Conservation (phyloP, 2,329 filamentous ascomycete species). For the Penicillium sp. region DNA sequence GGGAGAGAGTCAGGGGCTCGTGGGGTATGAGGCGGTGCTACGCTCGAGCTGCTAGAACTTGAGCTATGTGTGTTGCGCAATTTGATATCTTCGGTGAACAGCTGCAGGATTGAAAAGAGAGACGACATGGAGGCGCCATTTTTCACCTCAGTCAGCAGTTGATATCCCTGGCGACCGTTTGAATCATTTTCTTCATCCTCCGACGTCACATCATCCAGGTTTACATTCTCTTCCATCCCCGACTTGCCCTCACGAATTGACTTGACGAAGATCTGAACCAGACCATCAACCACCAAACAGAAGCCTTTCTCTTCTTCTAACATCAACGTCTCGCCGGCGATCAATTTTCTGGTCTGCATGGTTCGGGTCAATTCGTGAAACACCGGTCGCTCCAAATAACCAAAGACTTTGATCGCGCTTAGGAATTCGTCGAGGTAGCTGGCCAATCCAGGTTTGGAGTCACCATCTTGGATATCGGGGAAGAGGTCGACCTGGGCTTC, state of each 20-base stretch:
- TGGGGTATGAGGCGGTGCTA: conserved; percentile 29
- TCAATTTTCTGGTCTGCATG: conserved; percentile 96
- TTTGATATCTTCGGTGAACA: conserved; percentile 94
- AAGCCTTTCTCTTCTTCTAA: conserved; percentile 98
- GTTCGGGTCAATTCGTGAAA: conserved; percentile 97
- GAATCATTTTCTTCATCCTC: conserved; percentile 67
- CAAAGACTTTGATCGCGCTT: conserved; percentile 98
- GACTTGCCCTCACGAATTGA: conserved; percentile 59
- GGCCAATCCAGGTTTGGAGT: conserved; percentile 84
- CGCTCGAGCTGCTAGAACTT: conserved; percentile 38
- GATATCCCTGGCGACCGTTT: conserved; percentile 76
- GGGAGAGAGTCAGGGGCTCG: conserved; percentile 36
- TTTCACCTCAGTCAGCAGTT: conserved; percentile 92
- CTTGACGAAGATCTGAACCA: conserved; percentile 98
- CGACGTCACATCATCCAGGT: conserved; percentile 52
- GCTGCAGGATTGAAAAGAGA: conserved; percentile 90
- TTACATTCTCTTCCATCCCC: conserved; percentile 42
- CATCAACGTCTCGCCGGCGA: conserved; percentile 91
- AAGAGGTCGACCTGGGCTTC: conserved; percentile 95
- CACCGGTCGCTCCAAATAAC: conserved; percentile 91
- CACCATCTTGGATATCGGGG: conserved; percentile 85
- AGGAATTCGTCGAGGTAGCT: conserved; percentile 98
- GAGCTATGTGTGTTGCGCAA: conserved; percentile 66
- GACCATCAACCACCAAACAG: conserved; percentile 91
- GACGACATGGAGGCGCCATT: conserved; percentile 99